Evolutionary conservation across 495 filamentous ascomycete species (phyloP), one percentile per base, ranked within the genome.

Genomic region (Penicillium crystallinum): DNA sequence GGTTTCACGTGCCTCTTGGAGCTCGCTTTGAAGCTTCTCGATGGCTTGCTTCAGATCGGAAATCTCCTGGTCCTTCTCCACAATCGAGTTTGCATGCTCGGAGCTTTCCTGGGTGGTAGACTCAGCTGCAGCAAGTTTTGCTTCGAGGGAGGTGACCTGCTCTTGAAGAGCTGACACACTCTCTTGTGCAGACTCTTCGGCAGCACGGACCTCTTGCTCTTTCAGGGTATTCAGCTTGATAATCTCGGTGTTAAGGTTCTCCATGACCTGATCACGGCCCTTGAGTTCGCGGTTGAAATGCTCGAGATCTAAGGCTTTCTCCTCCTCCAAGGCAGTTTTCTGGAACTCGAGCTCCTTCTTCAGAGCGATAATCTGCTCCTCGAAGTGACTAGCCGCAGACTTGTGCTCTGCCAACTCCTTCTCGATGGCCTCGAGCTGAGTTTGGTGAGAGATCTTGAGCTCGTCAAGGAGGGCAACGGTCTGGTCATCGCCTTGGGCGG

Each of bases 171-270:
- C 49, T 1, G 59, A 53, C 31, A 66, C 52, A 14, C 63, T 58
- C 18, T 64, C 53, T 21, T 72, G 66, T 4, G 70, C 64, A 37
- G 69, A 56, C 17, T 72, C 68, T 49, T 78, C 75, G n/a, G 73
- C 68, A 15, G 68, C 69, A 10, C 58, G 59, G 29, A 74, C 62
- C 34, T 71, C 74, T 37, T 74, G 58, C 23, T 75, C 62, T 53
- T 76, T 78, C 30, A 70, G 57, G 21, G 65, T 49, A 19, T 56
- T 61, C 14, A 77, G 46, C 40, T 70, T 72, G 29, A 72, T 60
- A 35, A 76, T 64, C 46, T 79, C 75, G 4, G 53, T 58, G 17
- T 76, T 67, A 25, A 79, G 64, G 31, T 71, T 68, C 15, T 72
- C 70, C 31, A 79, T 62, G 3, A 76, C 74, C 21, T 72, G 68